Evolutionary conservation across 2,329 filamentous ascomycete genomes (phyloP).

Genomic region (Colletotrichum sp.): DNA sequence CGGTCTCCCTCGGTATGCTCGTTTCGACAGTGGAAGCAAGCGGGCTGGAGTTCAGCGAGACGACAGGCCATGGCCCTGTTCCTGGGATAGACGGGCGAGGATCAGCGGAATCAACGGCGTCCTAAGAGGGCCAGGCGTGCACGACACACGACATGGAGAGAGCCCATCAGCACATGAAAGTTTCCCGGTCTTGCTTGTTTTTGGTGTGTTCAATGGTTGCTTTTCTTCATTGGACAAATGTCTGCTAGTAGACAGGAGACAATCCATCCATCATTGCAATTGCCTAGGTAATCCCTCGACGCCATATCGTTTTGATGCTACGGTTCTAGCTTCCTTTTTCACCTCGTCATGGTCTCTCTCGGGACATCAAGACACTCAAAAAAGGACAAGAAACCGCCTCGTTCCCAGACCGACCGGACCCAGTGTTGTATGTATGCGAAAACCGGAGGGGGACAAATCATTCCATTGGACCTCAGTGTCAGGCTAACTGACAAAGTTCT

Average conservation of each 20-base stretch:
- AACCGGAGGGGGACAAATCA: neutral
- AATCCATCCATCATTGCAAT: conserved; percentile 39
- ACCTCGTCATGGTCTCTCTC: neutral
- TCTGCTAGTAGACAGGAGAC: conserved; percentile 27
- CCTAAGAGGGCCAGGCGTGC: neutral
- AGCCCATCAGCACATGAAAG: neutral
- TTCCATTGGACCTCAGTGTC: conserved; percentile 10
- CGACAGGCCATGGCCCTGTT: neutral
- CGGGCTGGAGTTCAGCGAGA: neutral
- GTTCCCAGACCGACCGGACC: conserved; percentile 12
- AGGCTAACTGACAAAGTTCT: conserved; percentile 19
- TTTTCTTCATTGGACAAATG: conserved; percentile 21
- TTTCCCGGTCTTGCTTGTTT: neutral
- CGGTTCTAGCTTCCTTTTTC: neutral
- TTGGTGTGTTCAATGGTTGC: conserved; percentile 18
- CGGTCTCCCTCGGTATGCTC: neutral
- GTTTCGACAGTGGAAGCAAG: neutral
- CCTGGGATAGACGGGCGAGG: neutral
- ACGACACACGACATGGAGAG: neutral
- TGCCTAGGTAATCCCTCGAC: conserved; percentile 57
- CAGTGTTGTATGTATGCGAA: neutral
- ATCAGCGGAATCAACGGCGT: neutral
- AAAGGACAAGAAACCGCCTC: neutral
- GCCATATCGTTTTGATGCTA: conserved; percentile 46
- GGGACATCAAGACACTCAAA: neutral